A percentile compares a stretch with the other conserved stretches of the same genome.
Evolutionary conservation across 1,284 basidiomycete species (phyloP).

Genomic region (Trametes pubescens): DNA sequence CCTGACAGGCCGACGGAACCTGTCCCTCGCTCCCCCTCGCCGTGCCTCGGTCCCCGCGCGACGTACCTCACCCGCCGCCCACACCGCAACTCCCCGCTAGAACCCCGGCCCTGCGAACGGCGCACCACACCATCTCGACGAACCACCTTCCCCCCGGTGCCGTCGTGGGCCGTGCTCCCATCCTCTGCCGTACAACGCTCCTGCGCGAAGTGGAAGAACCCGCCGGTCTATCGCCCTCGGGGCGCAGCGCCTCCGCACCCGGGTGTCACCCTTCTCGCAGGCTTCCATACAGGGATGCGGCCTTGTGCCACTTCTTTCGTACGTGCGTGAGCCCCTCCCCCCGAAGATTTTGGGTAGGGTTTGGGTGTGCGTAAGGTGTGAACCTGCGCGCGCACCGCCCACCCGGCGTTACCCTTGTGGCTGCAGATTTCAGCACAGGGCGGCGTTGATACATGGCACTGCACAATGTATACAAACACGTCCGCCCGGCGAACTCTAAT

Average conservation of each 20-base stretch:
- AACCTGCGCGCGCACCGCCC: too few relatives aligned
- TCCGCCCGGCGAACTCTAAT: too few relatives aligned
- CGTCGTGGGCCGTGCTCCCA: background rate
- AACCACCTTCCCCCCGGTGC: conserved; percentile 3
- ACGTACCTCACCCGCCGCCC: background rate
- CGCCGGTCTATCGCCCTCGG: conserved; percentile 6
- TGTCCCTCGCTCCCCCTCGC: background rate
- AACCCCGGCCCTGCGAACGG: conserved; percentile 8
- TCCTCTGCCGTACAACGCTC: background rate
- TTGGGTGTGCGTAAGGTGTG: too few relatives aligned
- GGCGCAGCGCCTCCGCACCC: background rate
- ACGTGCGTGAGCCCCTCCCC: background rate
- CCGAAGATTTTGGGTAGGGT: background rate
- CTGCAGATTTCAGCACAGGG: background rate
- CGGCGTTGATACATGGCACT: background rate
- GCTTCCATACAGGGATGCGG: background rate
- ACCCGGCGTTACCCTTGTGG: too few relatives aligned
- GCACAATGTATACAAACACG: background rate
- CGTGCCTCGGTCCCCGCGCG: background rate
- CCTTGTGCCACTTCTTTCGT: background rate
- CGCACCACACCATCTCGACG: conserved; percentile 12
- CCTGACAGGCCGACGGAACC: conserved; percentile 5
- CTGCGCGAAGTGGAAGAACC: background rate
- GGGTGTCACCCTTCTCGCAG: too few relatives aligned
- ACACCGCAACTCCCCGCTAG: background rate